Evolutionary conservation across 2,329 filamentous ascomycete genomes (phyloP).

Genomic region (Sclerotinia glacialis): DNA sequence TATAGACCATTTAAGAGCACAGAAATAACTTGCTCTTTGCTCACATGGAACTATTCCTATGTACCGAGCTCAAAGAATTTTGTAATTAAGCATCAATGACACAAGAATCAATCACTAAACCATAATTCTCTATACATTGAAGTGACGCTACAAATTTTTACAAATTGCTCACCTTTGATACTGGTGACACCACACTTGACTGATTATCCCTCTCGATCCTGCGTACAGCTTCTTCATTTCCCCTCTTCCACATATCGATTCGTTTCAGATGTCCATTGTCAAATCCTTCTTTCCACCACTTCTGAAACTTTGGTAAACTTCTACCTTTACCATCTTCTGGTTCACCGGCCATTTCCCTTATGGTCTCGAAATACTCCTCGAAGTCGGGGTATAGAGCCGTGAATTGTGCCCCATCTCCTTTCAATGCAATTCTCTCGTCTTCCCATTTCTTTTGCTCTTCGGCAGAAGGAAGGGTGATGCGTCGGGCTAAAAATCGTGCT

Average conservation of each 20-base stretch:
- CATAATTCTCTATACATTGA: neutral
- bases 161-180: neutral
- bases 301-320: slow-evolving; percentile 45
- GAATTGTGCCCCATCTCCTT: slow-evolving; percentile 57
- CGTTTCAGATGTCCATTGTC: slow-evolving; percentile 54
- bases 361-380: slow-evolving; percentile 60
- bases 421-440: slow-evolving; percentile 49
- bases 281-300: slow-evolving; percentile 50
- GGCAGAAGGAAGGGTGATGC: slow-evolving; percentile 49
- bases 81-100: neutral
- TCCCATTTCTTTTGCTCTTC: slow-evolving; percentile 57
- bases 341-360: slow-evolving; percentile 51
- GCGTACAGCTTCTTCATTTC: slow-evolving; percentile 45
- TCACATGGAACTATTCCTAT: neutral
- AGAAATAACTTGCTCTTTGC: neutral
- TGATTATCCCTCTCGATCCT: slow-evolving; percentile 24
- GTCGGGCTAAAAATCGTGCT: slow-evolving; percentile 56
- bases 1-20: too few species aligned
- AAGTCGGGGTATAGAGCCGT: slow-evolving; percentile 59
- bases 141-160: neutral
- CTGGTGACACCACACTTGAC: neutral
- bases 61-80: neutral
- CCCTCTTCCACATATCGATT: slow-evolving; percentile 56
- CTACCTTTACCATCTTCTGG: slow-evolving; percentile 46
- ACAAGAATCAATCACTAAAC: neutral